Percentiles rank a stretch among this genome's conserved stretches.
These are phyloP conservation scores for Russula earlei DNA, from an alignment of 768 basidiomycete genomes.

Conservation along the genomic window DNA sequence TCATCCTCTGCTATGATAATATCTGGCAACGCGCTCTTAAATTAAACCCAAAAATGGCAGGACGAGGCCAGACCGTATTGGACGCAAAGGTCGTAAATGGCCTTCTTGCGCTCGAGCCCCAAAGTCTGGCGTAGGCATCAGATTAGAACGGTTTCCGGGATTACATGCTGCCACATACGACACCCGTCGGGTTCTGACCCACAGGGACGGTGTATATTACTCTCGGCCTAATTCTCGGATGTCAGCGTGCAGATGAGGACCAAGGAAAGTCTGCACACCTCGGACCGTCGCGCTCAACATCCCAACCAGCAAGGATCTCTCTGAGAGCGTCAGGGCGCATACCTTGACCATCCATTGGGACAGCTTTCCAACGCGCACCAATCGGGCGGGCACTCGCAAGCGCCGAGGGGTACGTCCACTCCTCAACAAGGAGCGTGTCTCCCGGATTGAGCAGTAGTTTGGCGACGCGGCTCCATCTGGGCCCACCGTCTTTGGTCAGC, in stretches of 20 bases:
- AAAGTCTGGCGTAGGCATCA: slow-evolving; percentile 40
- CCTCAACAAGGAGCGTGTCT: slow-evolving; percentile 47
- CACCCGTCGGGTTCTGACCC: slow-evolving; percentile 80
- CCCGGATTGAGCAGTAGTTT: slow-evolving; percentile 58
- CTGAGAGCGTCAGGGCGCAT: slow-evolving; percentile 57
- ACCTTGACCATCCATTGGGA: slow-evolving; percentile 65
- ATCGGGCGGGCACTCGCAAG: slow-evolving; percentile 29
- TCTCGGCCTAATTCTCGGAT: slow-evolving; percentile 41
- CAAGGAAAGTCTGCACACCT: not conserved
- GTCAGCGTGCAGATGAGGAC: not conserved
- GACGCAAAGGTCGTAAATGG: slow-evolving; percentile 74
- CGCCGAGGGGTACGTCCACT: slow-evolving; percentile 72
- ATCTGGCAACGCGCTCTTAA: slow-evolving; percentile 30
- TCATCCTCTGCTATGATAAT: slow-evolving; percentile 79
- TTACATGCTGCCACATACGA: slow-evolving; percentile 33
- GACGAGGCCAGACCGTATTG: slow-evolving; percentile 48
- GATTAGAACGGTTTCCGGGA: not conserved
- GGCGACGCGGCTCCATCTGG: slow-evolving; percentile 46
- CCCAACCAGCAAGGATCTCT: slow-evolving; percentile 54
- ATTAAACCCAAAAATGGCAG: not conserved
- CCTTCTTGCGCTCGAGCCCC: slow-evolving; percentile 54
- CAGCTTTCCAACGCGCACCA: slow-evolving; percentile 39
- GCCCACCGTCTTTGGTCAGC: not conserved
- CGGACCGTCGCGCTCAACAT: slow-evolving; percentile 29
- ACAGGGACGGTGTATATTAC: slow-evolving; percentile 69